These are phyloP conservation scores for Cynanchum wilfordii DNA, from an alignment of 257 asterid genomes.

Conservation along the genomic window DNA sequence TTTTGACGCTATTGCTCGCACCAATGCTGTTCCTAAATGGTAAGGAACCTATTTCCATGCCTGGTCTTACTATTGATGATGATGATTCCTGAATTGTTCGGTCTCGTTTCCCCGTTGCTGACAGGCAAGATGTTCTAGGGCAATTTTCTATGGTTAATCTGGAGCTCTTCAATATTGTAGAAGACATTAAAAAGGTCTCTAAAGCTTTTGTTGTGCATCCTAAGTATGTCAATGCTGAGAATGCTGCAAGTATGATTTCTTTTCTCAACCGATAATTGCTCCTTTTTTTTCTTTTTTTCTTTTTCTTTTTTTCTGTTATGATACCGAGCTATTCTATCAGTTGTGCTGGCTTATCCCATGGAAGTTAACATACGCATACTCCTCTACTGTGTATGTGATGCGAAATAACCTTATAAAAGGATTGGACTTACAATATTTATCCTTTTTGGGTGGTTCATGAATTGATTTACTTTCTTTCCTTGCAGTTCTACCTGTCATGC, in stretches of 20 bases:
- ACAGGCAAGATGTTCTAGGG: slow-evolving; percentile 84
- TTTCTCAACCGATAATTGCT: background rate
- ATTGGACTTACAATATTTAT: background rate
- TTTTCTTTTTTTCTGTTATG: background rate
- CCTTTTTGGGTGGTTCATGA: background rate
- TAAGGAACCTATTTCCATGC: slow-evolving; percentile 10
- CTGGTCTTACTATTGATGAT: background rate
- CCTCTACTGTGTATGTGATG: background rate
- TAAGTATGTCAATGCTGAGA: slow-evolving; percentile 90
- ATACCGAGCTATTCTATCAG: background rate
- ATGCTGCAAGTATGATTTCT: slow-evolving; percentile 60
- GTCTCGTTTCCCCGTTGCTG: background rate
- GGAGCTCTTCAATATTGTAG: slow-evolving; percentile 89
- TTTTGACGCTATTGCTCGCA: slow-evolving; percentile 61
- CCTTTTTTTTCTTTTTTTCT: background rate
- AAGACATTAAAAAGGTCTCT: slow-evolving; percentile 87
- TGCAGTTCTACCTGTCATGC: slow-evolving; percentile 95
- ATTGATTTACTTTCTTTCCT: background rate
- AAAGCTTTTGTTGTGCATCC: slow-evolving; percentile 97
- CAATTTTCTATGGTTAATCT: slow-evolving; percentile 97
- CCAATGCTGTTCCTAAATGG: slow-evolving; percentile 83
- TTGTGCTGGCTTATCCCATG: background rate
- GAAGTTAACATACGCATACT: background rate
- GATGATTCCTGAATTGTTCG: background rate
- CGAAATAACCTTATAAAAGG: background rate